A percentile compares a stretch with the other conserved stretches of the same genome.
Conservation (phyloP, 768 basidiomycete species). For the Boletellus ananas region DNA sequence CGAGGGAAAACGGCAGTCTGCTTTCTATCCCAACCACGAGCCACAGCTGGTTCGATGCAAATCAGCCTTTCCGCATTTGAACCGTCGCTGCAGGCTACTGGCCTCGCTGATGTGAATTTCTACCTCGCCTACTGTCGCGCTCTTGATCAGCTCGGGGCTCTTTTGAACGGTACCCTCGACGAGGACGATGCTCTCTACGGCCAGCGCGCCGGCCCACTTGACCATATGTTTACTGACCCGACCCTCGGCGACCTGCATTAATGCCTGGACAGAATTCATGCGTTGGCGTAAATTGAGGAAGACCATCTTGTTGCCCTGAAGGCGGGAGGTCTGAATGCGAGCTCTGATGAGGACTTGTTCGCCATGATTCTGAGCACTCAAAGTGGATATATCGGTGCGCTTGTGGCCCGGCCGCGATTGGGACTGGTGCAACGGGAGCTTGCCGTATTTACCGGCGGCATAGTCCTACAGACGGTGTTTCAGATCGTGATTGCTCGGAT, state of each 20-base stretch:
- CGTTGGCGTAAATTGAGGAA: conserved; percentile 92
- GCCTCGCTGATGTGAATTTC: conserved; percentile 87
- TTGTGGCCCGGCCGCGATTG: conserved; percentile 63
- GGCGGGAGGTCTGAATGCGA: conserved; percentile 85
- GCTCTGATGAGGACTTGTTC: conserved; percentile 82
- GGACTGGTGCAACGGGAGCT: conserved; percentile 87
- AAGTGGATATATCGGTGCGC: conserved; percentile 60
- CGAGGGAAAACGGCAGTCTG: conserved; percentile 85
- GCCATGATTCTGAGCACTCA: conserved; percentile 62
- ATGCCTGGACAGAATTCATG: conserved; percentile 80
- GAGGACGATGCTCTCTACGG: conserved; percentile 87
- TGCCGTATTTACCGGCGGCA: conserved; percentile 78
- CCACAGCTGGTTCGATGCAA: conserved; percentile 54
- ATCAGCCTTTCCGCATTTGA: conserved; percentile 1
- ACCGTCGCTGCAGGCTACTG: conserved; percentile 10
- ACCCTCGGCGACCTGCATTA: conserved; percentile 66
- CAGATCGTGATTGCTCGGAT: conserved; percentile 33
- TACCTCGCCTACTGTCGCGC: conserved; percentile 80
- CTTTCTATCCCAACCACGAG: conserved; percentile 76
- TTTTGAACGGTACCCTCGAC: conserved; percentile 81
- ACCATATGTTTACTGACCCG: conserved; percentile 96
- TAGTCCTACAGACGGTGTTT: conserved; percentile 52
- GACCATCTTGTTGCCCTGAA: conserved; percentile 93
- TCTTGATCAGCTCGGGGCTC: conserved; percentile 84
- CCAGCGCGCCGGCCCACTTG: conserved; percentile 78